These are phyloP conservation scores for Globisporangium middletonii DNA, from an alignment of 352 stramenopile genomes.

Conservation along the genomic window DNA sequence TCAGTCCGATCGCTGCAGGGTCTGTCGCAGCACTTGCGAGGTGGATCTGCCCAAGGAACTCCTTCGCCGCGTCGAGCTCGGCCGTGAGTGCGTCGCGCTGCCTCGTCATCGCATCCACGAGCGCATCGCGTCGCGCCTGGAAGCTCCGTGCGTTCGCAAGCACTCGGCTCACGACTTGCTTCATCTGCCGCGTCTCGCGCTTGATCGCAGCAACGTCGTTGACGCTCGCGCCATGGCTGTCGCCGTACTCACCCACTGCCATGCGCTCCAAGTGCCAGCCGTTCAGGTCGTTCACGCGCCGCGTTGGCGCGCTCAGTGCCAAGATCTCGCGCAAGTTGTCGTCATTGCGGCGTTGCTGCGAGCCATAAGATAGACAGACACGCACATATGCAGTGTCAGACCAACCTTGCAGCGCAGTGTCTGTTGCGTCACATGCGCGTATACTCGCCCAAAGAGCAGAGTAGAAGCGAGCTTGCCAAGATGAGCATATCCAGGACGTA, in stretches of 20 bases:
- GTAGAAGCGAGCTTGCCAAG: background rate
- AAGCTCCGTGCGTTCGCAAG: slow-evolving; percentile 47
- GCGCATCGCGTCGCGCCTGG: slow-evolving; percentile 44
- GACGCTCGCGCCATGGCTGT: slow-evolving; percentile 13
- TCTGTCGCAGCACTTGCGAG: slow-evolving; percentile 29
- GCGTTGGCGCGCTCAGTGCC: slow-evolving; percentile 50
- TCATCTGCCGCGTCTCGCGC: slow-evolving; percentile 47
- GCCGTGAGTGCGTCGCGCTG: slow-evolving; percentile 58
- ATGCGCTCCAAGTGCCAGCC: slow-evolving; percentile 81
- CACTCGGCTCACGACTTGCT: slow-evolving; percentile 50
- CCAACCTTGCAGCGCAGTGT: background rate
- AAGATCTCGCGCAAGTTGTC: slow-evolving; percentile 75
- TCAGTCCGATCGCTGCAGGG: slow-evolving; percentile 33
- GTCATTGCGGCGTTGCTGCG: slow-evolving; percentile 68
- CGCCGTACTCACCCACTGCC: slow-evolving; percentile 66
- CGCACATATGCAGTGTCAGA: too few species aligned
- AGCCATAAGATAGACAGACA: background rate
- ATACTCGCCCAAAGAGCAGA: background rate
- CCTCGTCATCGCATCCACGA: slow-evolving; percentile 62
- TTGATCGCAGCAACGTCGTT: slow-evolving; percentile 54
- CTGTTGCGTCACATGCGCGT: background rate
- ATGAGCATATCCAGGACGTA: slow-evolving; percentile 18
- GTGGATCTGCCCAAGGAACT: slow-evolving; percentile 69
- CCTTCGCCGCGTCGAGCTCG: slow-evolving; percentile 63
- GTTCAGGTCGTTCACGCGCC: slow-evolving; percentile 56